Base-by-base conservation (phyloP, 148 eudicot genomes). In the Fallopia convolvulus region DNA sequence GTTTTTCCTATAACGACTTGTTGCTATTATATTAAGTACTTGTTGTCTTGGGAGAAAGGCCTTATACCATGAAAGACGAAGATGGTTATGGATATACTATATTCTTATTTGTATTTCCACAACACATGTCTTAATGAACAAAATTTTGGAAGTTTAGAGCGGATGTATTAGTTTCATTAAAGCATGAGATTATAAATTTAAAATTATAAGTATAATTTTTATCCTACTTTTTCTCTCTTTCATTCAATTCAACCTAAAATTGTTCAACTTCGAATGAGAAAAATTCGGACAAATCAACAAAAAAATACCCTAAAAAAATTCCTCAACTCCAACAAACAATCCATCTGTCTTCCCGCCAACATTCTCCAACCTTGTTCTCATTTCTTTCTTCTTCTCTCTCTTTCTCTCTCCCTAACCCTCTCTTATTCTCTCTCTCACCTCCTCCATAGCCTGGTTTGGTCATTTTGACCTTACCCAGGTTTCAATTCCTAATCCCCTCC, bases 391-490 rank as follows among this genome's bases (percentile, higher is more conserved):
- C 39, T 9, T 44, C 47, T 66, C 42, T 39, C 72, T 32, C 30
- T 3, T 11, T 8, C 33, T 26, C 13, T 26, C 11, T 26, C 66
- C 13, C 13, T 26, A 26, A 26, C 30, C 30, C 30, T 26, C 30
- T 26, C 30, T 26, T 26, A 26, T 26, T 9, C 36, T 26, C 15
- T 7, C 18, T 32, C 30, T 32, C 17, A 13, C 41, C 6, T 66
- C 72, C 46, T 68, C 46, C 46, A 33, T 15, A 33, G 44, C 72
- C 72, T 68, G 72, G 72, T 68, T 68, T 68, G 72, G 72, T 68
- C 72, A 1, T 33, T 65, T 36, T 68, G 72, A 39, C 72, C 72
- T 14, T 33, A 36, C 72, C 72, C 44, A 39, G 72, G 72, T 68
- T 68, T 9, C 44, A 36, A 33, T 11, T 63, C 39, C 17, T 55